Evolutionary conservation across 2,329 filamentous ascomycete species (phyloP).

Genomic region (Colletotrichum liriopes): DNA sequence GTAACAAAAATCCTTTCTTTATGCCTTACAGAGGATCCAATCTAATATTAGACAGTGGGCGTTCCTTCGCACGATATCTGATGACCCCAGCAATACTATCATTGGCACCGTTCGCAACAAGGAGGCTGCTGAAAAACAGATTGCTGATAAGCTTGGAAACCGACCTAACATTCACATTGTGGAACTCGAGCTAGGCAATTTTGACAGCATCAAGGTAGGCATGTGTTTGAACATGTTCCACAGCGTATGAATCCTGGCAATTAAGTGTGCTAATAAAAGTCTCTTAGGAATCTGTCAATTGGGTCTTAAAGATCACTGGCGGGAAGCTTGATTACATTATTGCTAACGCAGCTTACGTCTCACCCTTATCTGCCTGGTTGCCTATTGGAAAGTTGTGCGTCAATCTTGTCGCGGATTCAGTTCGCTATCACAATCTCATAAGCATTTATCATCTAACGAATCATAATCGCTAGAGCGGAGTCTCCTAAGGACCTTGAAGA

Average conservation of each 20-base stretch:
- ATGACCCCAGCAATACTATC: slow-evolving; percentile 56
- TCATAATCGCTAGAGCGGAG: background rate
- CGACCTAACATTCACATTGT: slow-evolving; percentile 58
- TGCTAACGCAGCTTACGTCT: background rate
- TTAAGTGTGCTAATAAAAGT: too few relatives aligned
- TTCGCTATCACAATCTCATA: background rate
- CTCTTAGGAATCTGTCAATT: too few relatives aligned
- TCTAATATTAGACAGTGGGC: background rate
- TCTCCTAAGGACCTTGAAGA: slow-evolving; percentile 20
- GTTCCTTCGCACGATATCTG: slow-evolving; percentile 54
- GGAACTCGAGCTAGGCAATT: slow-evolving; percentile 62
- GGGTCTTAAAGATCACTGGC: background rate
- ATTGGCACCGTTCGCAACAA: slow-evolving; percentile 66
- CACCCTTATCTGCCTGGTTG: background rate
- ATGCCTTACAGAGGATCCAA: background rate
- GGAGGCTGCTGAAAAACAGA: slow-evolving; percentile 58
- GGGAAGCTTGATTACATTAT: background rate
- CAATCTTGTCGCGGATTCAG: too few relatives aligned
- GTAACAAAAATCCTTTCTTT: too few relatives aligned
- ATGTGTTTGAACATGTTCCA: too few relatives aligned
- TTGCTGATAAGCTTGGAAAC: slow-evolving; percentile 55
- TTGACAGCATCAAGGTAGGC: slow-evolving; percentile 54
- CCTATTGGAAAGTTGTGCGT: background rate
- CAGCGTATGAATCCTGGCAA: too few relatives aligned
- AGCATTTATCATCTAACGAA: background rate